These are phyloP conservation scores for Hymenoscyphus occultus DNA, from an alignment of 2,329 filamentous ascomycete species.

Conservation along the genomic window DNA sequence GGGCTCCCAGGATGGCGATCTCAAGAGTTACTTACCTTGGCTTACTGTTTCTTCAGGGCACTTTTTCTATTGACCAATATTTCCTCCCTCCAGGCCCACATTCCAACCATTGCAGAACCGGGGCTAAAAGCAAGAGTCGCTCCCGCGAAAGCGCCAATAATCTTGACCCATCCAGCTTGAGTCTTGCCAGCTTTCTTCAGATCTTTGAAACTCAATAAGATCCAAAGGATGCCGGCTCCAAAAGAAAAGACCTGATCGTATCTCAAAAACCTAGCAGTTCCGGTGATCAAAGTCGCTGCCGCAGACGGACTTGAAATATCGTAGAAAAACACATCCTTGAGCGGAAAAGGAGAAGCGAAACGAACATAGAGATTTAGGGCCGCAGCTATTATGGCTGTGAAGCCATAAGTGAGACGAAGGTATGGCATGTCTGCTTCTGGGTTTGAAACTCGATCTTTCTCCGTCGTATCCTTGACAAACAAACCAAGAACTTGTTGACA, in stretches of 20 bases:
- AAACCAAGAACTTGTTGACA: slow-evolving; percentile 21
- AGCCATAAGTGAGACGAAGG: slow-evolving; percentile 27
- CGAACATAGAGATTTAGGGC: slow-evolving; percentile 23
- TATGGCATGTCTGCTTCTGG: slow-evolving; percentile 30
- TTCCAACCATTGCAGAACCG: slow-evolving; percentile 32
- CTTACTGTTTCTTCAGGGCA: background rate
- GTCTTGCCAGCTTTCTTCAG: slow-evolving; percentile 36
- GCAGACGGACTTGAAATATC: slow-evolving; percentile 8
- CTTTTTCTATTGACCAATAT: slow-evolving; percentile 27
- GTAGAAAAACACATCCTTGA: slow-evolving; percentile 11
- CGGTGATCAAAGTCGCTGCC: slow-evolving; percentile 5
- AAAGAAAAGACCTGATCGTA: slow-evolving; percentile 29
- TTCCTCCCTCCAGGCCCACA: slow-evolving; percentile 39
- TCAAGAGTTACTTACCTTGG: background rate
- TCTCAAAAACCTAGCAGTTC: slow-evolving; percentile 12
- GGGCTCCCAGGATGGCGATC: background rate
- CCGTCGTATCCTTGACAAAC: slow-evolving; percentile 26
- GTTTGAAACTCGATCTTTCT: slow-evolving; percentile 22
- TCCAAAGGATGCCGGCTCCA: slow-evolving; percentile 34
- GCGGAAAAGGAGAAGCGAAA: slow-evolving; percentile 17
- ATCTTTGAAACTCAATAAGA: slow-evolving; percentile 35
- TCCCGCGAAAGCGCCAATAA: slow-evolving; percentile 23
- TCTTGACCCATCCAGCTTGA: slow-evolving; percentile 24
- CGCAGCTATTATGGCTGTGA: slow-evolving; percentile 17
- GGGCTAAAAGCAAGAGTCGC: slow-evolving; percentile 32